Base-by-base conservation (phyloP, 2,329 filamentous ascomycete genomes). In the Rhytidhysteron rufulum region DNA sequence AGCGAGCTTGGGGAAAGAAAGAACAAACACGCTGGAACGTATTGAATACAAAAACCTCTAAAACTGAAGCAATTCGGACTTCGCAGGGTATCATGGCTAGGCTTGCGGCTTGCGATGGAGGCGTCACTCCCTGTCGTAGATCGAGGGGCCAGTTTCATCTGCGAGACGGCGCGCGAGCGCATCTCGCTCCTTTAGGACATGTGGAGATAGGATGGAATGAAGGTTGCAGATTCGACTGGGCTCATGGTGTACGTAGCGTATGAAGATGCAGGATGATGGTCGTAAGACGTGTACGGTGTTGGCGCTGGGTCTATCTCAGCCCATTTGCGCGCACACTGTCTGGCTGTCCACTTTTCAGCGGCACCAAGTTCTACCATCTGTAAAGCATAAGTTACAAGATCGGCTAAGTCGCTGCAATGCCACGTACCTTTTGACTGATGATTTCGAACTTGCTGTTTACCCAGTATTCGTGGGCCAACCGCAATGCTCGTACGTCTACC, bases 391-490 rank as follows among this genome's bases (percentile, higher is more conserved):
- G n/a, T n/a, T n/a, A n/a, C n/a, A n/a, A n/a, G n/a, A n/a, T n/a
- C n/a, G n/a, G n/a, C n/a, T n/a, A n/a, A n/a, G n/a, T n/a, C n/a
- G n/a, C n/a, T n/a, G n/a, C n/a, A n/a, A n/a, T n/a, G n/a, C n/a
- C 4, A 29, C 7, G 13, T 44, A 75, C 74, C 65, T 75, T 76
- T 39, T 67, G 61, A 38, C 66, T 61, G 45, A 78, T 74, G 44
- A 77, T 75, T 34, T 77, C 72, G 55, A 74, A 78, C 53, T 75
- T 75, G 57, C 64, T 68, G 49, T 71, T 71, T 38, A 68, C 68
- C 72, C 72, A 77, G 54, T 74, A 74, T 47, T 77, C 72, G 49
- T 73, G 67, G 22, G 74, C 74, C 54, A 68, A 61, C 39, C 66
- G 67, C 21, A 77, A 59, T 10, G 73, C 73, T 43, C 67, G 62